phyloP scores from a whole-genome alignment of 2,329 filamentous ascomycete genomes.

The Fusarium sp. region DNA sequence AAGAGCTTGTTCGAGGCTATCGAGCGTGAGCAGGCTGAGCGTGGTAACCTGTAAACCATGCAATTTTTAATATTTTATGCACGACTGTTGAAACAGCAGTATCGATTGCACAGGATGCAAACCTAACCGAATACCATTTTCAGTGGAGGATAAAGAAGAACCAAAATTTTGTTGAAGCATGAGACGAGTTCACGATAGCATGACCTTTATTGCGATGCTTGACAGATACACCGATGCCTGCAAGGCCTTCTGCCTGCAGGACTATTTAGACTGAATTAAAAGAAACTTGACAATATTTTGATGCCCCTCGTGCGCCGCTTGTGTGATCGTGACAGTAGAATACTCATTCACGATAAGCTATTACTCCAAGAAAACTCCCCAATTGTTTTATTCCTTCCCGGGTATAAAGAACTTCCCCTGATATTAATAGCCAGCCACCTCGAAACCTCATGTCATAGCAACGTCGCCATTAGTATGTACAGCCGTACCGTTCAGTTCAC shows the following conservation, averaged over 20 bases:
- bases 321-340: conserved; percentile 13
- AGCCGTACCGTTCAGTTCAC: conserved; percentile 47
- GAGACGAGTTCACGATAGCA: conserved; percentile 21
- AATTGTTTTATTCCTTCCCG: conserved; percentile 24
- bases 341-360: conserved; percentile 18
- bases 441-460: conserved; percentile 50
- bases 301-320: conserved; percentile 18
- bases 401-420: conserved; percentile 23
- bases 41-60: conserved; percentile 77
- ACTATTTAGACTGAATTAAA: conserved; percentile 15
- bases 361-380: conserved; percentile 19
- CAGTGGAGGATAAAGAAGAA: conserved; percentile 10
- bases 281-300: conserved; percentile 8
- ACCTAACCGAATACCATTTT: not conserved
- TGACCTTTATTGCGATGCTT: conserved; percentile 18
- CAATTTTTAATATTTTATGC: not conserved
- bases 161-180: conserved; percentile 15
- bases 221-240: conserved; percentile 14
- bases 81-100: not conserved
- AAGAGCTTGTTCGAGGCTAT: conserved; percentile 96
- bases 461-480: conserved; percentile 56
- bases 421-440: not conserved
- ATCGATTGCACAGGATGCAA: not conserved
- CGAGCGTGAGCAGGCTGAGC: conserved; percentile 87
- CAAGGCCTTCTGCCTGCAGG: conserved; percentile 3